Evolutionary conservation across 441 rosid species (phyloP), one percentile per base, ranked within the genome.

Genomic region (Croton laevigatus): DNA sequence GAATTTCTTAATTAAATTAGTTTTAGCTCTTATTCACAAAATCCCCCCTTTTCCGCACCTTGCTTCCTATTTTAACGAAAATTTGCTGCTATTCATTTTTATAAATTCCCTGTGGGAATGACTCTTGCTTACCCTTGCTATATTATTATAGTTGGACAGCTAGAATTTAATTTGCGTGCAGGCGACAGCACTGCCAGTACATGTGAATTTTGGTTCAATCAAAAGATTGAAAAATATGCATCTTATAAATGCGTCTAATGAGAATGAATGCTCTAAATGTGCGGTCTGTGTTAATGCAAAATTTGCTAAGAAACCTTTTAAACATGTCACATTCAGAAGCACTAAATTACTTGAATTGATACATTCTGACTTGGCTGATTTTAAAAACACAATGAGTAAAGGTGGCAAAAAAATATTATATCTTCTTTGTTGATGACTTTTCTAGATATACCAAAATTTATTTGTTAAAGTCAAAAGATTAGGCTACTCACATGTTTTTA

Each of bases 351-450:
- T 49, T 23, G 51, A 62, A 19, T 4, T 53, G 20, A 53, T 53
- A 0, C 58, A 53, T 53, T n/a, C 27, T 7, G 23, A 53, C 20
- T 53, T 53, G 32, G 27, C 58, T 6, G 2, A 53, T 6, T 53
- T 53, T 53, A 53, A 53, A 11, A 53, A 53, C 8, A 19, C 58
- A n/a, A 4, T n/a, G 7, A 53, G 58, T 23, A 53, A 53, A 20
- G 34, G 61, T 16, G 61, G 46, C 9, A 67, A 52, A 37, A 32
- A 38, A 19, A 52, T 36, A 52, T 3, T 52, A 53, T 51, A 67
- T 67, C 3, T 36, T 49, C 6, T 66, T 66, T 51, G 45, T 66
- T 49, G 46, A 49, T 66, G 70, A 66, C 5, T 66, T 66, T 52
- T 51, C 59, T 36, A 66, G 58, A 23, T 66, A 51, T 7, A 66